Base-by-base conservation (phyloP, 2,329 filamentous ascomycete genomes). In the Botryosphaeria agaves region DNA sequence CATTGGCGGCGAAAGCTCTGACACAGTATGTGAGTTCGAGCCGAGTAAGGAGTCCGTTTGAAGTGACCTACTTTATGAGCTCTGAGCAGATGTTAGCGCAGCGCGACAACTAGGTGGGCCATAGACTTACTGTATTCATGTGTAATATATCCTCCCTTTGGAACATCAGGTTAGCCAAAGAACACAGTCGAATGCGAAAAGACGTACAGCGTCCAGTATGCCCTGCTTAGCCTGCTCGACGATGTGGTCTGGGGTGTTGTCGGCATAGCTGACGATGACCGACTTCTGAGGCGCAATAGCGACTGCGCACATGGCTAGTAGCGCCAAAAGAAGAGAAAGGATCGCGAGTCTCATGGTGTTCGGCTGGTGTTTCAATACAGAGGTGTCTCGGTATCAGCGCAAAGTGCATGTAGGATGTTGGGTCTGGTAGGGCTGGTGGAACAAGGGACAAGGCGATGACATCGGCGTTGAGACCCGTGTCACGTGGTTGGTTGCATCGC, bases 1-100 rank as follows among this genome's bases (percentile, higher is more conserved):
- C 75, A 38, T 76, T 72, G 30, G 76, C 78, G 18, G 81, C 71
- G 49, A 91, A 89, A 28, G 76, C 82, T 58, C 80, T 89, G 38
- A 27, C 11, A n/a, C n/a, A n/a, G n/a, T n/a, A n/a, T n/a, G n/a
- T n/a, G n/a, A n/a, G n/a, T n/a, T n/a, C n/a, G n/a, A n/a, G n/a
- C n/a, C n/a, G n/a, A n/a, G n/a, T n/a, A n/a, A n/a, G n/a, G n/a
- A n/a, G n/a, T n/a, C n/a, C 35, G 5, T 36, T 34, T 20, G 7
- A 7, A 7, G 12, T 11, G 4, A 34, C 43, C 32, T 56, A 62
- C 57, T 57, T 57, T 39, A 59, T 50, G 12, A 58, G 36, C 31
- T 47, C 55, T 61, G 34, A 19, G 35, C 29, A 14, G n/a, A 16
- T 24, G 37, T 44, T 38, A 46, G 41, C 33, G 26, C 7, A 23